Evolutionary conservation across 1,139 yeast species (phyloP), one percentile per base, ranked within the genome.

Genomic region (Eremothecium coryli): DNA sequence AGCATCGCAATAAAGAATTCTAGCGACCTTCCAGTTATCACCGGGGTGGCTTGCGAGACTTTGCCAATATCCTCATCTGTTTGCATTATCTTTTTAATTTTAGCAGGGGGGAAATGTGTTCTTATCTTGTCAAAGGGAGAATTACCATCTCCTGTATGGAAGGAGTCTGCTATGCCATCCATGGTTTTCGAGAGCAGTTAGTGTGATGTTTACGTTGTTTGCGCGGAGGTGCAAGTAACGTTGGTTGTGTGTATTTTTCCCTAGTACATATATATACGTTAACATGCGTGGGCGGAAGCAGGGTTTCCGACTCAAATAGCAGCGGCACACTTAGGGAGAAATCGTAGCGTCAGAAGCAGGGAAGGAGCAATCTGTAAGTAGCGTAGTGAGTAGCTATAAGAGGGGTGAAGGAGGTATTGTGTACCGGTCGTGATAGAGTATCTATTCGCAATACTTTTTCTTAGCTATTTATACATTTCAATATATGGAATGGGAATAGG

Each of bases 31-130:
- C 98, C 96, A 9, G 90, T 95, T 20, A 88, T 88, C 16, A 90
- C 81, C 0, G 99, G 99, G 3, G 98, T 90, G 3, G 96, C 97
- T 56, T 88, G 97, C 7, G 98, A 96, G 11, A 93, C 98, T 58
- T 90, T 90, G 4, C 99, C 99, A 32, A 90, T 88, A 47, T 90
- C 99, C 48, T 90, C 98, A 58, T 90, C 99, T 33, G 94, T 80
- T 56, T 90, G 98, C 96, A 90, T 88, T 39, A 90, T 75, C 53
- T 93, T 82, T 64, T 90, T 90, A 55, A 90, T 88, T 43, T 97
- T 73, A 3, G 98, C 98, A 33, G 94, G 93, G 4, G 98, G 98
- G 63, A 90, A 88, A 53, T 90, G 94, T 31, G 97, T 88, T 60
- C 84, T 85, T 51, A 88, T 82, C 31, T 46, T 44, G 23, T 25